Base-by-base conservation (phyloP, 306 rosid genomes). In the Lathyrus aphaca region DNA sequence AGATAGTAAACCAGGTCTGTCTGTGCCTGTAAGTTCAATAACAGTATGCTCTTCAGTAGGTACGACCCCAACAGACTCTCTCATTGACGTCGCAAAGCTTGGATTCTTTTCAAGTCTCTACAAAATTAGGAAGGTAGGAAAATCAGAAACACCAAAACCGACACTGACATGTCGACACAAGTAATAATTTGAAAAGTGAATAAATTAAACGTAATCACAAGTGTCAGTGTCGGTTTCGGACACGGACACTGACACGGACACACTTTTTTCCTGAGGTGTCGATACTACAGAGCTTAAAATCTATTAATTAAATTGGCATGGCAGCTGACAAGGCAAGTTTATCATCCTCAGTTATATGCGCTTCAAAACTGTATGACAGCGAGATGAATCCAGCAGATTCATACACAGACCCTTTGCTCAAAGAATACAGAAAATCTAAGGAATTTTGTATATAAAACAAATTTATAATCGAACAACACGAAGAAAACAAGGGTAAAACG, bases 1-100 rank as follows among this genome's bases (percentile, higher is more conserved):
- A 21, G 99, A 94, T 70, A 94, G 85, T 74, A 94, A 85, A 32
- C 99, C 99, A 11, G 99, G 96, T 61, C 97, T 81, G 83, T 94
- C 99, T 1, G 86, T 91, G 44, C 99, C 99, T 2, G 91, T 84
- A 30, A 94, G 99, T 75, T 94, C 99, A 57, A 94, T 81, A 23
- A 88, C 87, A 40, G 99, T 94, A 81, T 94, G 91, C 74, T 88
- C 99, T 80, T 91, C 96, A 1, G 89, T 87, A 53, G 89, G 97
- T 71, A 87, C 88, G 14, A 94, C 88, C 25, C 97, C 99, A 19
- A 94, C 96, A 13, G 91, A 82, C 40, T 85, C 95, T 84, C 90
- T 87, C 71, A 82, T n/a, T 4, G 97, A 87, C 15, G 96, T 87
- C 50, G 80, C 88, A 71, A 80, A 86, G 64, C 83, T 74, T 19